Base-by-base conservation (phyloP, 2,329 filamentous ascomycete species). In the Aspergillus quadrilineatus region DNA sequence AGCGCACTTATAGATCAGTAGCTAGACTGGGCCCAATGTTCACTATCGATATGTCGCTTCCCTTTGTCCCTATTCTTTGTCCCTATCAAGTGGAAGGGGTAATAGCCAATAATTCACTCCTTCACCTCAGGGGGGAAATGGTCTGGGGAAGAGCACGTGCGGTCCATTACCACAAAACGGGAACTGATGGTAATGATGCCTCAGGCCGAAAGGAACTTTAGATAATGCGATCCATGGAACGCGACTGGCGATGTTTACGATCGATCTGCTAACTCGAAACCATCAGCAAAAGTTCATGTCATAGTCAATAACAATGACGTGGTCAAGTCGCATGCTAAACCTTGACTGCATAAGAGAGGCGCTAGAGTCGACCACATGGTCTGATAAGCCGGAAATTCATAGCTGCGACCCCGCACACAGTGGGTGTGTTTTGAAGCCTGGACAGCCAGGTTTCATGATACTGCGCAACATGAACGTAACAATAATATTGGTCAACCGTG, bases 261-360 rank as follows among this genome's bases (percentile, higher is more conserved):
- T 42, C 3, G 26, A 32, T 22, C 22, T 22, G 22, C 22, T 22
- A 50, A 34, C 48, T 42, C 34, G 28, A 22, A 46, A 29, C 39
- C 10, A 45, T 36, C 29, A 44, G 29, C 30, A 15, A 7, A 34
- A 29, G 28, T 26, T 29, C 28, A 34, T 39, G 43, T 17, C 6
- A 22, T 28, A 2, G 42, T 7, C 47, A 55, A 41, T 29, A 41
- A 55, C 54, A 60, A 49, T 45, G 52, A 52, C 42, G 26, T 44
- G 60, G 55, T 63, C 55, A 58, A 61, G 62, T 64, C 62, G 59
- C 59, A 62, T 52, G 36, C 39, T 22, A 45, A 28, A 36, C 15
- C 14, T 32, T 57, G 53, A 48, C 53, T 47, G 29, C 52, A 57
- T 56, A 44, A 58, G 43, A 52, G 52, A 52, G 60, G 56, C 58